Evolutionary conservation across 1,284 basidiomycete genomes (phyloP).

Genomic region (Takashimella koratensis): DNA sequence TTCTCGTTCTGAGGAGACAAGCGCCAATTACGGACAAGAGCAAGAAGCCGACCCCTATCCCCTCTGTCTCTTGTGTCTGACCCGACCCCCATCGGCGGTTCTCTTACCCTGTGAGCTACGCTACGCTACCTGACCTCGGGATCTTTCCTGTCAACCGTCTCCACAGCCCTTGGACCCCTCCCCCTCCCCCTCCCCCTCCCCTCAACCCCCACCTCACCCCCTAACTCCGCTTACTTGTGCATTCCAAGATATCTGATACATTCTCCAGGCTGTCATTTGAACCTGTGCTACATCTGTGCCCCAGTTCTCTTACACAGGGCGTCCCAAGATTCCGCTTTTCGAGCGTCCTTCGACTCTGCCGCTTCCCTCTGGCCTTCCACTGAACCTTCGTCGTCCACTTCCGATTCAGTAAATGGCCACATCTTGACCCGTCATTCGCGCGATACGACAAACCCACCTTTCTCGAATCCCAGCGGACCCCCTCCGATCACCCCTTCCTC

Average conservation of each 20-base stretch:
- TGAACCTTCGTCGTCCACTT: constrained; percentile 2
- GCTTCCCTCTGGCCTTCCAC: too few species aligned
- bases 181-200: background rate
- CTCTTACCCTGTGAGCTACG: constrained; percentile 32
- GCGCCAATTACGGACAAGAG: background rate
- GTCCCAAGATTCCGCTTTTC: background rate
- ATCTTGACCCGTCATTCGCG: background rate
- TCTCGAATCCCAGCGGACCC: background rate
- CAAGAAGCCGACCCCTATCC: constrained; percentile 15
- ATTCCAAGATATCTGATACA: background rate
- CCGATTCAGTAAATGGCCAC: background rate
- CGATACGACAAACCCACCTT: constrained; percentile 1
- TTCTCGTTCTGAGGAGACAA: too few species aligned
- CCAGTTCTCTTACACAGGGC: constrained; percentile 24
- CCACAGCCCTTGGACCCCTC: too few species aligned
- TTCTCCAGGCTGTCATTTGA: constrained; percentile 36
- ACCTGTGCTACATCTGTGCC: constrained; percentile 39
- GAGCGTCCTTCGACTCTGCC: too few species aligned
- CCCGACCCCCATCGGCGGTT: constrained; percentile 32
- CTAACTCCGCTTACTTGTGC: too few species aligned
- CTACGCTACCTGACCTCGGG: too few species aligned
- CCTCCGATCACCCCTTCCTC: background rate
- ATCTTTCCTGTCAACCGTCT: too few species aligned
- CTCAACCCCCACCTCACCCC: constrained; percentile 1
- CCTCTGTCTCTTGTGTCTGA: constrained; percentile 33